Evolutionary conservation across 768 basidiomycete species (phyloP), one percentile per base, ranked within the genome.

Genomic region (Russula lepida): DNA sequence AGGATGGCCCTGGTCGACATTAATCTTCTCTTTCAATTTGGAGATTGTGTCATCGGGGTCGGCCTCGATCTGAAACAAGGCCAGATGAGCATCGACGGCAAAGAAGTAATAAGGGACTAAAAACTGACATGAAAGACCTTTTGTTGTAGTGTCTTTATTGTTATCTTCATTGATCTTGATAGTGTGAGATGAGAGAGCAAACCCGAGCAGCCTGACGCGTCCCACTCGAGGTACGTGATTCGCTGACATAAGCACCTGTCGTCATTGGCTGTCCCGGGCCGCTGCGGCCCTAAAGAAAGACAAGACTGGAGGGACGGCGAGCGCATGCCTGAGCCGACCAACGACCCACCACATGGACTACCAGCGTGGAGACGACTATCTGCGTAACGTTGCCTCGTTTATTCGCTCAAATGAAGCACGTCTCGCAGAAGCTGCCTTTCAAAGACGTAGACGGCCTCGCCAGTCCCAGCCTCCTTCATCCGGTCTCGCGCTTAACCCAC

Each of bases 111-210:
- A 21, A 15, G 6, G 15, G n/a, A 39, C 23, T 25, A 27, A n/a
- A 30, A 21, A 32, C 73, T 7, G 70, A 91, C 86, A 71, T 85
- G 81, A 75, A 93, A 95, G 66, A 89, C 81, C 78, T 94, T 95
- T 72, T 95, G 92, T 74, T 93, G 88, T 15, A 95, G 83, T 1
- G 95, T 98, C 77, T 98, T 98, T 70, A 98, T 78, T 28, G 92
- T 95, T 74, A 98, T 82, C 82, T 92, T 92, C 87, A 93, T 90
- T 72, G 72, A 80, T 64, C 51, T 58, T 35, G 51, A 25, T 59
- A 43, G 28, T 32, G 21, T 7, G 27, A 51, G 30, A 19, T 21
- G 33, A 56, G 46, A 23, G 50, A 4, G 13, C 15, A 27, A 46
- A 5, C 21, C 11, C 25, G 44, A 21, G n/a, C 7, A 21, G 43